Conservation (phyloP, 2,329 filamentous ascomycete genomes). For the Ophiostoma triangulosporum region DNA sequence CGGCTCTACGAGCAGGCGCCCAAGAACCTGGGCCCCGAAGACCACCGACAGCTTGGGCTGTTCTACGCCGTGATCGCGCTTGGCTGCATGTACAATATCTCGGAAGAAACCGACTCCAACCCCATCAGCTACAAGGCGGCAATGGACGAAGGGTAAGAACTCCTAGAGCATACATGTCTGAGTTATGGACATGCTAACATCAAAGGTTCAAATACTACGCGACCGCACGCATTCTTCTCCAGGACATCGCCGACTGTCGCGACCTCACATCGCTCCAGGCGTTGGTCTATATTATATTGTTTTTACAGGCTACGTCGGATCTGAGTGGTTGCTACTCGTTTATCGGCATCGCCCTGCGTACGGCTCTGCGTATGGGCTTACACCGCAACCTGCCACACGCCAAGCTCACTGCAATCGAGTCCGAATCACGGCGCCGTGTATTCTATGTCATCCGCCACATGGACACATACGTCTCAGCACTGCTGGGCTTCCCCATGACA, state of each 20-base stretch:
- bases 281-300: slow-evolving; percentile 67
- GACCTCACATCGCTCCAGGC: slow-evolving; percentile 63
- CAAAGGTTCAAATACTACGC: slow-evolving; percentile 61
- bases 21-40: slow-evolving; percentile 48
- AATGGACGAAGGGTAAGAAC: slow-evolving; percentile 42
- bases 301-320: slow-evolving; percentile 67
- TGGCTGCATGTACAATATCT: slow-evolving; percentile 55
- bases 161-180: too few relatives aligned
- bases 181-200: not conserved
- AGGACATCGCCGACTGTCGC: slow-evolving; percentile 54
- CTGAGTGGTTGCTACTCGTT: slow-evolving; percentile 70
- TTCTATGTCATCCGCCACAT: slow-evolving; percentile 58
- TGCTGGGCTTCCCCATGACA: slow-evolving; percentile 52
- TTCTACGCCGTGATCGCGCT: slow-evolving; percentile 58
- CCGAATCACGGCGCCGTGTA: slow-evolving; percentile 48
- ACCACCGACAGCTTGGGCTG: slow-evolving; percentile 55
- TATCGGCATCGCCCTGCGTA: slow-evolving; percentile 62
- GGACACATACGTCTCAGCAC: slow-evolving; percentile 55
- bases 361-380: slow-evolving; percentile 63
- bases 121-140: slow-evolving; percentile 33
- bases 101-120: slow-evolving; percentile 39
- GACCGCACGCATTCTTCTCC: slow-evolving; percentile 49
- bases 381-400: slow-evolving; percentile 58
- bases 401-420: slow-evolving; percentile 47
- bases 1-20: slow-evolving; percentile 58